A percentile compares a stretch with the other conserved stretches of the same genome.
phyloP scores from a whole-genome alignment of 1,139 yeast species.

The Yamadazyma membranifaciens region DNA sequence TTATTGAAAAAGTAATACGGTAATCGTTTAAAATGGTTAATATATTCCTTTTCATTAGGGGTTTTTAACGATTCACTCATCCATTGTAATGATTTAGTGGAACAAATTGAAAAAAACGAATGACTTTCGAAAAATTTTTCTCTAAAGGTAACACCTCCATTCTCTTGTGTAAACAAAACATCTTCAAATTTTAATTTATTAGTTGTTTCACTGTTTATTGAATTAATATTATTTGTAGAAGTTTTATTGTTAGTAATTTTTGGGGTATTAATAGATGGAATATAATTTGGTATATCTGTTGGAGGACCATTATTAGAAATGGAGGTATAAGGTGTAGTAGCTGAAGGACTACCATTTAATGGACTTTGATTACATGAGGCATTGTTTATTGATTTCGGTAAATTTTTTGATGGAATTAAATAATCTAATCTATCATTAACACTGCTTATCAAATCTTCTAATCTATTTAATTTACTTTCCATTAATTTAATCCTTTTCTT shows the following conservation, averaged over 20 bases:
- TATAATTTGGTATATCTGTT: neutral
- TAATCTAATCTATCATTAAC: conserved; percentile 18
- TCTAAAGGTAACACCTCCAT: conserved; percentile 5
- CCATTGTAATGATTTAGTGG: conserved; percentile 37
- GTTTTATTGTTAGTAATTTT: neutral
- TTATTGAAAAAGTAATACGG: conserved; percentile 27
- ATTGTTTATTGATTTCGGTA: neutral
- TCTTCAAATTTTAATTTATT: conserved; percentile 1
- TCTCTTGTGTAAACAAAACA: conserved; percentile 4
- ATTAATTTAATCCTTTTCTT: conserved; percentile 18
- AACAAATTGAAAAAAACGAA: conserved; percentile 37
- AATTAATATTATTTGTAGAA: neutral
- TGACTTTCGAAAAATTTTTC: conserved; percentile 37
- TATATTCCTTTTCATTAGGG: conserved; percentile 18
- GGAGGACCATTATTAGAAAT: neutral
- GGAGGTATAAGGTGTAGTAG: neutral
- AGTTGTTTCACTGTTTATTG: neutral
- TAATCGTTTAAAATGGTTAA: conserved; percentile 30
- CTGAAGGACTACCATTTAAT: neutral
- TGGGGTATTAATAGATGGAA: neutral
- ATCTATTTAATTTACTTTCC: conserved; percentile 22
- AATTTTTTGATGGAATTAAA: neutral
- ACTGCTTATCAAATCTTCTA: conserved; percentile 22
- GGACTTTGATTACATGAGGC: neutral
- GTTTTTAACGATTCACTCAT: conserved; percentile 27